Evolutionary conservation across 208 protist species (phyloP), one percentile per base, ranked within the genome.

Genomic region (Kentomonas sorsogonicus): DNA sequence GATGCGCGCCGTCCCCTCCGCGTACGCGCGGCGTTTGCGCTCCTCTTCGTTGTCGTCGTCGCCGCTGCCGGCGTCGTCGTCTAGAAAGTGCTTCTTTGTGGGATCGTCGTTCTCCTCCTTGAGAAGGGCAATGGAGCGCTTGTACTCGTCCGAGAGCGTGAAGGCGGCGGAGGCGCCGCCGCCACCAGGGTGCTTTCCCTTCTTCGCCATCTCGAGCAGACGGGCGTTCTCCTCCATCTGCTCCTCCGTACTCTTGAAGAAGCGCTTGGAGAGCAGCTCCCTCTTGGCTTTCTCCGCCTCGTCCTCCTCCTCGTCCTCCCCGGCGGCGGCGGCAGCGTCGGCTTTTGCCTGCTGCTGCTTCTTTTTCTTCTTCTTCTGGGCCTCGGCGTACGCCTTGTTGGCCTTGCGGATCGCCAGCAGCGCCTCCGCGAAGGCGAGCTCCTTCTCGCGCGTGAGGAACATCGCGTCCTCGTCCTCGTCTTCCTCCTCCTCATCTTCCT

Each of bases 401-500:
- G 83, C 81, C 60, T 79, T 79, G 59, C 84, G 84, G 36, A 92
- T 75, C 7, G 83, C 83, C 3, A 87, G 70, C 16, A 92, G 72
- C 5, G 81, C 79, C 55, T 91, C 82, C 16, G 88, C 88, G 33
- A 95, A 95, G 13, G 79, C 63, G 25, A 92, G 61, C 48, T 89
- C 83, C 47, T 92, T 91, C 18, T 90, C 74, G 18, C 55, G 59
- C 3, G 88, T 95, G 25, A 95, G 67, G 38, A 92, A 58, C 29
- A 92, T 67, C 3, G 79, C 88, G 15, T 91, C 84, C 46, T 93
- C 86, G 53, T 93, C 87, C 48, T 91, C 80, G 22, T 89, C 81
- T 4, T 70, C 66, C 15, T 90, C 89, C 23, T 93, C 84, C 6
- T 85, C 74, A 9, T 79, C 66, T 25, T 69, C 58, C 30, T 66